Base-by-base conservation (phyloP, 164 flowering plant species). In the Magnolia officinalis region DNA sequence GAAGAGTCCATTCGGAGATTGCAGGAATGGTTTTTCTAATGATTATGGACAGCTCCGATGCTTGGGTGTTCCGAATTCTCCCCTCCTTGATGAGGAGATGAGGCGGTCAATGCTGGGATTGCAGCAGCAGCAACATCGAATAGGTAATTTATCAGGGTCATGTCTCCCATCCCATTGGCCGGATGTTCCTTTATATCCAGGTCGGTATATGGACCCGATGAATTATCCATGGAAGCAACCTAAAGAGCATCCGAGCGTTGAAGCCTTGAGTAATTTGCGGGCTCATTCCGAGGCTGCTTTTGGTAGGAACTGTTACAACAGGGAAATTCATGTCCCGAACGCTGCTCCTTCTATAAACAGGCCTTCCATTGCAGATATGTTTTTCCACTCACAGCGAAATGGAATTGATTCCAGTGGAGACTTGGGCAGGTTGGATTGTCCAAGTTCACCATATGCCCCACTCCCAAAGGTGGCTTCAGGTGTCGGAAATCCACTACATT, bases 311-410 rank as follows among this genome's bases (percentile, higher is more conserved):
- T 61, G 52, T 72, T 76, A 45, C 3, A 55, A 70, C 20, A 59
- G 74, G 50, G 82, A 77, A 58, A 23, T 63, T 81, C 77, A 19
- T 1, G 63, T 58, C 4, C 63, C 78, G 0, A 68, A 78, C 11
- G 14, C 67, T 16, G 58, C 63, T 68, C 16, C 75, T 51, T 66
- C 78, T 71, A 13, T 75, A 6, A 63, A 18, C 72, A 73, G 84
- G 80, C 78, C 86, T 76, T 76, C 52, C 29, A 10, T 77, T 21
- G 37, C 78, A 67, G 81, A 83, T 64, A 73, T 64, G 59, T 58
- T 66, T n/a, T 49, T 66, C 49, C 52, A 51, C 55, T 29, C 81
- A 5, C 78, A 74, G 55, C 70, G 23, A 67, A 75, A 67, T 49
- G 74, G 83, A 26, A 66, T 72, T 69, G 77, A 77, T 76, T 49